Percentiles rank a stretch among this genome's conserved stretches.
phyloP scores from a whole-genome alignment of 129 eudicot genomes.

The Artemisia tridentata region DNA sequence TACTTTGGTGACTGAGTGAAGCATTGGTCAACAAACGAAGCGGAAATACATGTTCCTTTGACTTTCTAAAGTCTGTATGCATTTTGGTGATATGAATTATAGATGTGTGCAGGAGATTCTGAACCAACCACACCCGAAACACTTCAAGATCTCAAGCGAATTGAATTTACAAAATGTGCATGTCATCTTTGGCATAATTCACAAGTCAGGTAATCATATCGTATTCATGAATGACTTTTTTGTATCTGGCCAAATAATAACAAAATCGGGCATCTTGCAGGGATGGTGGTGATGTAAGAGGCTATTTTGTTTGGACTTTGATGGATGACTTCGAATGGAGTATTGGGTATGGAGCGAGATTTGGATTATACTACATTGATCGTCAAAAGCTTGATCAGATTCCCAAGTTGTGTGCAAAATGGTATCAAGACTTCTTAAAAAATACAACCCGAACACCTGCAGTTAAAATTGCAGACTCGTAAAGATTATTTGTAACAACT shows the following conservation, averaged over 20 bases:
- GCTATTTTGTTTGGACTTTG: constrained; percentile 72
- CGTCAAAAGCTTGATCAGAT: constrained; percentile 39
- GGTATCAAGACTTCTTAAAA: constrained; percentile 60
- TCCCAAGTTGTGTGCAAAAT: constrained; percentile 59
- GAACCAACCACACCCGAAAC: constrained; percentile 29
- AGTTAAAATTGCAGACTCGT: not conserved
- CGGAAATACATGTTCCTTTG: too few species aligned
- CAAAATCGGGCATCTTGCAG: too few species aligned
- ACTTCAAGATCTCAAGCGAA: constrained; percentile 44
- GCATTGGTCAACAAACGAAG: constrained; percentile 34
- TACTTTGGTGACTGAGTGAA: too few species aligned
- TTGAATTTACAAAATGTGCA: constrained; percentile 50
- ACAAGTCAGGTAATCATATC: constrained; percentile 52
- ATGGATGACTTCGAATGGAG: constrained; percentile 78
- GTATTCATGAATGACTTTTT: not conserved
- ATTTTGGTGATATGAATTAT: too few species aligned
- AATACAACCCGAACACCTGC: constrained; percentile 22
- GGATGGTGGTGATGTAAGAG: constrained; percentile 78
- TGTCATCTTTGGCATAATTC: constrained; percentile 39
- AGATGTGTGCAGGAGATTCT: constrained; percentile 37
- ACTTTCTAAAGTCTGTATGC: too few species aligned
- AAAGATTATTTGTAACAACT: not conserved
- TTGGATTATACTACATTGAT: constrained; percentile 57
- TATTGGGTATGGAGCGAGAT: constrained; percentile 40
- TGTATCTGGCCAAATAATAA: not conserved